phyloP scores from a whole-genome alignment of 495 filamentous ascomycete species.

The Neurospora sp. region DNA sequence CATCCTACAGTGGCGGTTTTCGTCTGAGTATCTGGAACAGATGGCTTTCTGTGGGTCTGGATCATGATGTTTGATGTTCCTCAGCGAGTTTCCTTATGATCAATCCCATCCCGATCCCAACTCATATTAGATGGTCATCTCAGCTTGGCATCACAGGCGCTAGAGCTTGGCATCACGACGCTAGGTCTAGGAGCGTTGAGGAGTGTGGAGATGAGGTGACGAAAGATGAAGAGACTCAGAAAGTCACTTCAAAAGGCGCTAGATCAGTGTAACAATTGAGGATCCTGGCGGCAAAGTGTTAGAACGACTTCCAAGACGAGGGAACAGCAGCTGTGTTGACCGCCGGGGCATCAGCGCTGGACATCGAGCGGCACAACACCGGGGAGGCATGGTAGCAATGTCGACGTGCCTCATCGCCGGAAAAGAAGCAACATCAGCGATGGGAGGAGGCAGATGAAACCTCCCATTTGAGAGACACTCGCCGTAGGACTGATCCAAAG shows the following conservation, averaged over 20 bases:
- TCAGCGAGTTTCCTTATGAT: background rate
- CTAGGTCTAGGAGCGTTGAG: background rate
- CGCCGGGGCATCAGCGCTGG: background rate
- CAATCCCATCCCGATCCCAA: background rate
- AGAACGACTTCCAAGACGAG: background rate
- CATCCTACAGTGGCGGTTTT: background rate
- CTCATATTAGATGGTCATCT: background rate
- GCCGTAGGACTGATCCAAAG: background rate
- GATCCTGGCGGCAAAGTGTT: background rate
- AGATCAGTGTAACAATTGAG: background rate
- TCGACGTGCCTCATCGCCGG: background rate
- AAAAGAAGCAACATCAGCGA: background rate
- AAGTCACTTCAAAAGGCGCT: background rate
- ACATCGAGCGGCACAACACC: background rate
- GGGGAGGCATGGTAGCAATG: background rate
- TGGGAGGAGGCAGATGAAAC: background rate
- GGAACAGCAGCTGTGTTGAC: background rate
- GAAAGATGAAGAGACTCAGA: background rate
- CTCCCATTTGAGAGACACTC: background rate
- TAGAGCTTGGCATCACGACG: background rate
- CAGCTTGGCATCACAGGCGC: background rate
- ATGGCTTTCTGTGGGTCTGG: conserved; percentile 1
- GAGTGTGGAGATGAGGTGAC: background rate
- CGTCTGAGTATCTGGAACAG: background rate
- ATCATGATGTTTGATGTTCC: conserved; percentile 6